phyloP scores from a whole-genome alignment of 192 early-diverging fungal species.

The Mortierella claussenii region DNA sequence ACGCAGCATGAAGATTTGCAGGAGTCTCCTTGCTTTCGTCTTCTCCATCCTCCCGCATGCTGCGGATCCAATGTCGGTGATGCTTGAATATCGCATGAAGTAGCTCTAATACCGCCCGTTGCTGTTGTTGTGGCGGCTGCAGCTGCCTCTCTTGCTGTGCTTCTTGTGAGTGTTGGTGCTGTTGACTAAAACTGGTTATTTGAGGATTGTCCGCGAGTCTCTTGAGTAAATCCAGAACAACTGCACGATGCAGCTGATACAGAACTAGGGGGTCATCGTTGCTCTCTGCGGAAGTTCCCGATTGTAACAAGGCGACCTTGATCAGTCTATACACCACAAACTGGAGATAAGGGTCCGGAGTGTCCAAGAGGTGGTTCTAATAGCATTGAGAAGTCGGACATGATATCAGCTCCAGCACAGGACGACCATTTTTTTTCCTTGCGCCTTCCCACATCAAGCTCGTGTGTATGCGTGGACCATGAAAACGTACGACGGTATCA shows the following conservation, averaged over 20 bases:
- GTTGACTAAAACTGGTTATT: too few relatives aligned
- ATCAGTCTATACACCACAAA: conserved; percentile 8
- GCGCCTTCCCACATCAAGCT: neutral
- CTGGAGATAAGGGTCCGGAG: conserved; percentile 6
- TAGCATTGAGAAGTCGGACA: neutral
- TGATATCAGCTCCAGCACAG: neutral
- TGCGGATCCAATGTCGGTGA: conserved; percentile 29
- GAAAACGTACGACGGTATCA: conserved; percentile 9
- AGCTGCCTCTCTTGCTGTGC: too few relatives aligned
- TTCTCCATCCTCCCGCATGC: too few relatives aligned
- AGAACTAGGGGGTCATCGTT: too few relatives aligned
- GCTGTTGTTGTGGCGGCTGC: neutral
- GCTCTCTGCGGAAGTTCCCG: too few relatives aligned
- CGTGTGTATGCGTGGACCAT: too few relatives aligned
- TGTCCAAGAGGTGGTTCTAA: conserved; percentile 12
- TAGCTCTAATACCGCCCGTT: conserved; percentile 18
- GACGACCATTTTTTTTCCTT: neutral
- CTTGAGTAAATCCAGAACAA: neutral
- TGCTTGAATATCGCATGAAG: conserved; percentile 29
- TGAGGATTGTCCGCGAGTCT: too few relatives aligned
- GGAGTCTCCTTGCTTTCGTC: too few relatives aligned
- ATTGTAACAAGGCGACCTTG: too few relatives aligned
- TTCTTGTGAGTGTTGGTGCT: neutral
- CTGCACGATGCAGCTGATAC: neutral
- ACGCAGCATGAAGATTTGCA: conserved; percentile 1